Evolutionary conservation across 768 basidiomycete species (phyloP), one percentile per base, ranked within the genome.

Genomic region (Psilocybe cubensis): DNA sequence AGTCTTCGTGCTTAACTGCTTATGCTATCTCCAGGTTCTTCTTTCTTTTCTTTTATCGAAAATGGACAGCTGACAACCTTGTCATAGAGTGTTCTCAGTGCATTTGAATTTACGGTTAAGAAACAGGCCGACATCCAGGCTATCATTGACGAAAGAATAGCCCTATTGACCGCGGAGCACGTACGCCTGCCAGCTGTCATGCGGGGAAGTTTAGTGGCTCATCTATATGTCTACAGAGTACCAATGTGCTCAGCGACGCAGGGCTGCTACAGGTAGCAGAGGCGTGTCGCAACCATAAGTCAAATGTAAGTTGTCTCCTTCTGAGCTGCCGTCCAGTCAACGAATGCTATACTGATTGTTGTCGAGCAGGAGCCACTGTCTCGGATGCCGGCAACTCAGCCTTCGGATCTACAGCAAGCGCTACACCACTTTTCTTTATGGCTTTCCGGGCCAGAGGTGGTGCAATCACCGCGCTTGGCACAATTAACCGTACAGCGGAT

Each of bases 1-100:
- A 2, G 83, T 97, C 0, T 98, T 93, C 68, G 78, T 92, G 52
- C 76, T 97, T 61, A 98, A 98, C 65, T 96, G 91, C 57, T 71
- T 94, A 60, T 86, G 83, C 17, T 95, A 94, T 69, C 72, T 97
- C 12, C 84, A 88, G 79, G 95, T 94, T 46, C 25, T 94, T 46
- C 25, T 81, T 71, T 27, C 31, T 24, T 41, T 10, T 28, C 7
- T 28, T 27, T 27, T 6, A 18, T 12, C 8, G 29, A n/a, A n/a
- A 57, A 44, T 31, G 42, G 40, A 46, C 42, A 28, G 17, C 60
- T 52, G 27, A 23, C 21, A 8, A 42, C 28, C 31, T 54, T 41
- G 14, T 5, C 4, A 0, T 62, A 92, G 90, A 81, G 76, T 59
- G 80, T 88, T 3, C 73, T 94, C 10, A 84, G 88, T 51, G 74